Evolutionary conservation across 805 yeast genomes (phyloP).

Genomic region (Ogataea polymorpha): DNA sequence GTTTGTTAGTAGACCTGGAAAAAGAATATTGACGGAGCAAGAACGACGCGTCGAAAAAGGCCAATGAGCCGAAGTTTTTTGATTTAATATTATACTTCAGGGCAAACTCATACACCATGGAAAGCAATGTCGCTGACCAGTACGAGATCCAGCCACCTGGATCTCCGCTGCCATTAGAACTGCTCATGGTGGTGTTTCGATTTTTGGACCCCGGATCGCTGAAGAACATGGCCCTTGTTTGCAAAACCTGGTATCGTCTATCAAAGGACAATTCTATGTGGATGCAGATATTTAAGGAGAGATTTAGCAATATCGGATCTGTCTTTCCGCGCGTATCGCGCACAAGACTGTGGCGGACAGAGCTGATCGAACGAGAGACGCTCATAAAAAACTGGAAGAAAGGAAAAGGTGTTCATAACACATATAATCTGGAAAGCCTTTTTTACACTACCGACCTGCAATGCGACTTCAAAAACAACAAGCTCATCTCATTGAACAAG

Average conservation of each 20-base stretch:
- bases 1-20: not conserved
- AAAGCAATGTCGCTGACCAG: not conserved
- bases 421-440: slow-evolving; percentile 18
- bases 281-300: slow-evolving; percentile 41
- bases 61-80: not conserved
- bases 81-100: not conserved
- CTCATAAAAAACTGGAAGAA: slow-evolving; percentile 38
- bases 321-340: slow-evolving; percentile 43
- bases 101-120: not conserved
- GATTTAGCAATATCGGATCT: slow-evolving; percentile 34
- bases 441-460: slow-evolving; percentile 26
- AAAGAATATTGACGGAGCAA: not conserved
- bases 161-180: slow-evolving; percentile 38
- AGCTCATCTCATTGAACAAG: slow-evolving; percentile 24
- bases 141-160: not conserved
- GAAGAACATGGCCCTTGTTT: slow-evolving; percentile 40
- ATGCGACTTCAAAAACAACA: slow-evolving; percentile 27
- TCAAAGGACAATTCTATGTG: slow-evolving; percentile 46
- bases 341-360: slow-evolving; percentile 45
- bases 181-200: slow-evolving; percentile 43
- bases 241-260: slow-evolving; percentile 45
- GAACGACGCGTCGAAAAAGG: not conserved
- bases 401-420: slow-evolving; percentile 25
- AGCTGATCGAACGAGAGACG: slow-evolving; percentile 40
- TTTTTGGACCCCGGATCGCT: slow-evolving; percentile 45